Evolutionary conservation across 1,284 basidiomycete genomes (phyloP).

Genomic region (Somion occarium): DNA sequence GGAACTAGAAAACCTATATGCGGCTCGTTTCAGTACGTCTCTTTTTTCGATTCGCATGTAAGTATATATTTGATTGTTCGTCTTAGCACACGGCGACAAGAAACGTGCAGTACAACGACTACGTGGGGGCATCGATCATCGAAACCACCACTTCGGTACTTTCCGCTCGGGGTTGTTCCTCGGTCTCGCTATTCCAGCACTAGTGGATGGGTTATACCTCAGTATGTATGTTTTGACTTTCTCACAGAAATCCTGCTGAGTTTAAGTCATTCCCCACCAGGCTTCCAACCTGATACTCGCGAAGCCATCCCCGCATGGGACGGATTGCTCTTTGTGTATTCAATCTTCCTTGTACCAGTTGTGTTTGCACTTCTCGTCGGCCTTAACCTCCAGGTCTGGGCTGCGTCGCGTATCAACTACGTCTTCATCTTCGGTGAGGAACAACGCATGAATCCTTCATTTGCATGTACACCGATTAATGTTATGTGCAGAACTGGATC

Average conservation of each 20-base stretch:
- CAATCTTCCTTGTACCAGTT: slow-evolving; percentile 68
- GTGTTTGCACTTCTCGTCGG: slow-evolving; percentile 80
- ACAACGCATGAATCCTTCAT: background rate
- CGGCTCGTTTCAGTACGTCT: slow-evolving; percentile 61
- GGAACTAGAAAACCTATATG: slow-evolving; percentile 72
- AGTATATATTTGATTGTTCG: background rate
- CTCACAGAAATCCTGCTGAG: too few relatives aligned
- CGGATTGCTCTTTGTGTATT: slow-evolving; percentile 80
- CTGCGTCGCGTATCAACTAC: slow-evolving; percentile 77
- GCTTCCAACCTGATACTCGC: slow-evolving; percentile 56
- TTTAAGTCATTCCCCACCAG: slow-evolving; percentile 37
- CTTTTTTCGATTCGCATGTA: background rate
- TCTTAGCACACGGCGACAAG: slow-evolving; percentile 72
- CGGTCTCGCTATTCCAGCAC: slow-evolving; percentile 77
- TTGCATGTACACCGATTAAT: background rate
- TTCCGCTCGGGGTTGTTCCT: slow-evolving; percentile 76
- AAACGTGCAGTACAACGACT: slow-evolving; percentile 76
- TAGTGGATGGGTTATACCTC: slow-evolving; percentile 63
- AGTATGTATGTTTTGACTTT: slow-evolving; percentile 56
- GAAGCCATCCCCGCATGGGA: slow-evolving; percentile 65
- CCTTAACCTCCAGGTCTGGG: slow-evolving; percentile 79
- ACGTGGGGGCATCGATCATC: slow-evolving; percentile 47
- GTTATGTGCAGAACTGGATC: slow-evolving; percentile 60
- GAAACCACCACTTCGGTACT: slow-evolving; percentile 73
- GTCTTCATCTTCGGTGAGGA: slow-evolving; percentile 82